Evolutionary conservation across 208 protist species (phyloP).

Genomic region (Leishmania tropica): DNA sequence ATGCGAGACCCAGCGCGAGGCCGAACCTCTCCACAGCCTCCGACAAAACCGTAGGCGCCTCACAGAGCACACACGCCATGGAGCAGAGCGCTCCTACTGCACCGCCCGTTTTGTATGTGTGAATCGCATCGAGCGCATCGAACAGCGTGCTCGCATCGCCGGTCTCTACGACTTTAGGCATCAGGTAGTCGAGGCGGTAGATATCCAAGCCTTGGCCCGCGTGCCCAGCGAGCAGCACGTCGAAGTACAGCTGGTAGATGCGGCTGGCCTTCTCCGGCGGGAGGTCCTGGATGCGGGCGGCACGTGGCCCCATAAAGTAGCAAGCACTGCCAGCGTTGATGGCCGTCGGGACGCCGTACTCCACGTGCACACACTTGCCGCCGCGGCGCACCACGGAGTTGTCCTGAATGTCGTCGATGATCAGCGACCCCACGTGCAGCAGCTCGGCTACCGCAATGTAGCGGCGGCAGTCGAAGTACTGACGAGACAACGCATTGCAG

Average conservation of each 20-base stretch:
- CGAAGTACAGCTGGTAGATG: slow-evolving; percentile 69
- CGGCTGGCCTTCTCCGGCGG: slow-evolving; percentile 31
- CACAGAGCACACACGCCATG: slow-evolving; percentile 58
- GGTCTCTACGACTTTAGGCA: slow-evolving; percentile 50
- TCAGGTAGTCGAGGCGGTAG: slow-evolving; percentile 49
- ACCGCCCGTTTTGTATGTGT: slow-evolving; percentile 66
- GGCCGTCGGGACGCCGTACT: slow-evolving; percentile 51
- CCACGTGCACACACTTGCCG: slow-evolving; percentile 51
- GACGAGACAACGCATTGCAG: slow-evolving; percentile 49
- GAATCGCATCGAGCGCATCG: slow-evolving; percentile 48
- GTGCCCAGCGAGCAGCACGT: slow-evolving; percentile 58
- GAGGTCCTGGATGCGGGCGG: slow-evolving; percentile 48
- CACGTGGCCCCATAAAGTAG: slow-evolving; percentile 66
- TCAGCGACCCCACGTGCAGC: slow-evolving; percentile 71
- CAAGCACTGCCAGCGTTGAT: slow-evolving; percentile 74
- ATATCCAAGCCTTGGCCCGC: slow-evolving; percentile 77
- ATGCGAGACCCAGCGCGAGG: slow-evolving; percentile 49
- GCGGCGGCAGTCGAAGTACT: slow-evolving; percentile 60
- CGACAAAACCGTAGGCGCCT: slow-evolving; percentile 28
- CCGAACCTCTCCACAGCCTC: slow-evolving; percentile 50
- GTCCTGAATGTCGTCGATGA: slow-evolving; percentile 84
- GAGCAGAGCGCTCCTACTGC: slow-evolving; percentile 39
- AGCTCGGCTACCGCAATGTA: slow-evolving; percentile 68
- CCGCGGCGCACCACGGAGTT: slow-evolving; percentile 65
- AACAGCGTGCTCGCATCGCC: slow-evolving; percentile 39